Evolutionary conservation across 2,329 filamentous ascomycete genomes (phyloP).

Genomic region (Massarina eburnea): DNA sequence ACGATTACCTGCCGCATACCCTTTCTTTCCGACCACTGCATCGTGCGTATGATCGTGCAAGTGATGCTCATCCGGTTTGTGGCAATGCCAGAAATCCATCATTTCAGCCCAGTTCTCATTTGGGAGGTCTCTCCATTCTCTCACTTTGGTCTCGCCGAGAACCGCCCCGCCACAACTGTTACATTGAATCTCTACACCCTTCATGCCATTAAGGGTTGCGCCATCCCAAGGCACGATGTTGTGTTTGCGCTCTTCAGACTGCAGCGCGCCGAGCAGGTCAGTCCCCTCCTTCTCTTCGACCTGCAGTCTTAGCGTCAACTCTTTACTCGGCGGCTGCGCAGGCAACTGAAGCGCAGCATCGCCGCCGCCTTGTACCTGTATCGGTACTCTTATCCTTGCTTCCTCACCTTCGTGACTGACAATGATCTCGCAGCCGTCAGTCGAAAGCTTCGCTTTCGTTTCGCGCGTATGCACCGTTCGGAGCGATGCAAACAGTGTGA

Average conservation of each 20-base stretch:
- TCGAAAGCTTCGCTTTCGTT: conserved; percentile 48
- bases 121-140: conserved; percentile 85
- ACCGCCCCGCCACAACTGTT: conserved; percentile 27
- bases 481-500: conserved; percentile 59
- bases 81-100: conserved; percentile 99
- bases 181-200: conserved; percentile 25
- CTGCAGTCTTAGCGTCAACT: conserved; percentile 58
- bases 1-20: conserved; percentile 79
- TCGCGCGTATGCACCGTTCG: conserved; percentile 46
- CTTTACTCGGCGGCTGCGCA: conserved; percentile 46
- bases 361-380: conserved; percentile 46
- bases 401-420: conserved; percentile 50
- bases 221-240: conserved; percentile 50
- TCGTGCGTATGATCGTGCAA: conserved; percentile 53
- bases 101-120: conserved; percentile 99
- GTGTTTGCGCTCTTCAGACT: conserved; percentile 33
- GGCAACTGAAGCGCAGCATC: conserved; percentile 55
- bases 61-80: conserved; percentile 74
- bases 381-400: conserved; percentile 51
- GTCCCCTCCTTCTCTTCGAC: conserved; percentile 48
- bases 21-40: conserved; percentile 49
- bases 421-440: conserved; percentile 47
- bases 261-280: conserved; percentile 28
- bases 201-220: conserved; percentile 26
- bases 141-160: conserved; percentile 23